A percentile compares a stretch with the other conserved stretches of the same genome.
Conservation (phyloP, 2,329 filamentous ascomycete genomes). For the Falciphora oryzae region DNA sequence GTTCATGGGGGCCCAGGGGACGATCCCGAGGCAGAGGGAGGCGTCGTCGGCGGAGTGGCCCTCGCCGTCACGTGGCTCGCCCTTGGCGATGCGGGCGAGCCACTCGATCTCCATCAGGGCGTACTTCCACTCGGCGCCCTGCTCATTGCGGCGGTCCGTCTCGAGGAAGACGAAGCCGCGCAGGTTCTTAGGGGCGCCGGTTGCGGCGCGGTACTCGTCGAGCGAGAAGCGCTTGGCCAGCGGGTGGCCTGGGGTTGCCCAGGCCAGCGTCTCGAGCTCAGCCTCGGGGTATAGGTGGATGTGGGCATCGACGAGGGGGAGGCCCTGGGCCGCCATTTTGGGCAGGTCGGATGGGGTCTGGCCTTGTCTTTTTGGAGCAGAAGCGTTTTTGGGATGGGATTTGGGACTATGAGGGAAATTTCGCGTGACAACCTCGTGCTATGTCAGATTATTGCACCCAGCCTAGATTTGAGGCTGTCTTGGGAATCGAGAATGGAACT, state of each 20-base stretch:
- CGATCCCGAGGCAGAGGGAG: conserved; percentile 58
- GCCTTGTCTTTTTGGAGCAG: neutral
- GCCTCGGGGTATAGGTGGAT: conserved; percentile 77
- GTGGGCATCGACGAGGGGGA: conserved; percentile 79
- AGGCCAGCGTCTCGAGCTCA: conserved; percentile 62
- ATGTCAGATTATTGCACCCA: too few species aligned
- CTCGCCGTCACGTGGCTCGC: conserved; percentile 49
- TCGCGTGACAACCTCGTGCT: neutral
- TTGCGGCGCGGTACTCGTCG: conserved; percentile 52
- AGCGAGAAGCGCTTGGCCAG: conserved; percentile 61
- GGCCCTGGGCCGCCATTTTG: conserved; percentile 18
- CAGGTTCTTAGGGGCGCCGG: conserved; percentile 36
- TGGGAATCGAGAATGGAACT: neutral
- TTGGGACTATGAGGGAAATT: neutral
- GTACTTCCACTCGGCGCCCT: conserved; percentile 54
- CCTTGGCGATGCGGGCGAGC: conserved; percentile 59
- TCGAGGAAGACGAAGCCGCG: conserved; percentile 78
- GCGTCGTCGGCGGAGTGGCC: conserved; percentile 49
- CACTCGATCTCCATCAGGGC: conserved; percentile 69
- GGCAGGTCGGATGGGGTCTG: neutral
- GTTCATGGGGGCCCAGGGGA: conserved; percentile 83
- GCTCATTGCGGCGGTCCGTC: conserved; percentile 65
- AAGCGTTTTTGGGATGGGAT: neutral
- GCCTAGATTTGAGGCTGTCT: neutral
- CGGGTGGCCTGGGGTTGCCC: conserved; percentile 56